Base-by-base conservation (phyloP, 1,284 basidiomycete species). In the Malassezia dermatis region DNA sequence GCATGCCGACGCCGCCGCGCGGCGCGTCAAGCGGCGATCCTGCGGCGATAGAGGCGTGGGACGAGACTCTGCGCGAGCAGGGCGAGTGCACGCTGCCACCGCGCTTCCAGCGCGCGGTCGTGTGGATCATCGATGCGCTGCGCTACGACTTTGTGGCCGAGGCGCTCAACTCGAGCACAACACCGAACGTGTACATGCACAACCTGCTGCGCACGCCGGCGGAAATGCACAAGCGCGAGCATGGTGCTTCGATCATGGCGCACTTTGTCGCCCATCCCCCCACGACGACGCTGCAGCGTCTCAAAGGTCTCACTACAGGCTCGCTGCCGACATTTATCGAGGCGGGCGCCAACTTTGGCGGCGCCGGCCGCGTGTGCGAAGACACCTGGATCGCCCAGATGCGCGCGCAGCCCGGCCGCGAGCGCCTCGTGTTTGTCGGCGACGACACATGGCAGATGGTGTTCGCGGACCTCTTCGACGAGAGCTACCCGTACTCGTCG, bases 251-350 rank as follows among this genome's bases (percentile, higher is more conserved):
- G 0, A 83, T 93, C 73, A 79, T 98, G 27, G 88, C 88, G 73
- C 86, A 95, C 71, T 81, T 89, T 5, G 84, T 86, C 74, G 84
- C 89, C 1, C 93, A 99, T 71, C 90, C 94, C 0, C 94, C 94
- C 1, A 98, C 94, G 0, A 85, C 89, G 0, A 98, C 93, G 0
- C 81, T 98, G 45, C 94, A 98, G 75, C 81, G 94, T 2, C 84
- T 98, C 69, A 98, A 98, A 71, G 94, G 84, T 0, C 78, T 99
- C 46, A 95, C 89, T 0, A 96, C 94, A 0, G 94, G 94, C 3
- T 90, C 89, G 0, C 78, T 99, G 7, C 93, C 94, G 0, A 98
- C 94, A 0, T 98, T 98, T 68, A 82, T 98, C 46, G 93, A 98
- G 69, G 81, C 88, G 21, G 89, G 90, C 5, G 84, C 84, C 50